phyloP scores from a whole-genome alignment of 2,329 filamentous ascomycete genomes.

The Sarocladiaceae sp. region DNA sequence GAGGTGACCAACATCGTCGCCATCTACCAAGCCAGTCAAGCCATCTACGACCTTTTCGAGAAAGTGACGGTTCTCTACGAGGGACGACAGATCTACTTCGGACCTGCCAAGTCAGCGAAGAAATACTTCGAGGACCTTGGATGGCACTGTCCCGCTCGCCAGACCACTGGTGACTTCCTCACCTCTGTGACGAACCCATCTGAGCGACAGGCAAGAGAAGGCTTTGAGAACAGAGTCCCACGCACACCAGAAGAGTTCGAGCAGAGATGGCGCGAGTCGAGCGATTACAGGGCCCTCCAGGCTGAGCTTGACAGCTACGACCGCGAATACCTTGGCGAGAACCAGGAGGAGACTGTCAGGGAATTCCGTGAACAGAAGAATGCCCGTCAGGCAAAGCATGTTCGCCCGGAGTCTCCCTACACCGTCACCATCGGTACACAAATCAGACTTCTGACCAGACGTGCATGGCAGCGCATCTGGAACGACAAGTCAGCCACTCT shows the following conservation, averaged over 20 bases:
- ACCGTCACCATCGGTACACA: constrained; percentile 53
- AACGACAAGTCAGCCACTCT: constrained; percentile 45
- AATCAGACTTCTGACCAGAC: constrained; percentile 43
- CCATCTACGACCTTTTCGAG: constrained; percentile 70
- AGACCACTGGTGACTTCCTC: constrained; percentile 67
- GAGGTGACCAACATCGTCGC: constrained; percentile 61
- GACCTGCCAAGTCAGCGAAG: constrained; percentile 54
- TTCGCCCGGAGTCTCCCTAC: constrained; percentile 52
- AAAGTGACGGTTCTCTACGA: constrained; percentile 73
- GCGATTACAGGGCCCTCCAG: constrained; percentile 37
- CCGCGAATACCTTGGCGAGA: constrained; percentile 36
- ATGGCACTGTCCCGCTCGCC: constrained; percentile 61
- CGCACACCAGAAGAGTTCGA: constrained; percentile 69
- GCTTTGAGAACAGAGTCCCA: constrained; percentile 59
- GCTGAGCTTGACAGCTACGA: constrained; percentile 49
- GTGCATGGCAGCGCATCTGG: constrained; percentile 49
- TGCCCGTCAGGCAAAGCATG: constrained; percentile 46
- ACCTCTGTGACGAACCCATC: constrained; percentile 63
- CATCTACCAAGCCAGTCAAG: constrained; percentile 68
- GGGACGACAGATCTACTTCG: constrained; percentile 74
- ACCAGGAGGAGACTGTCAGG: constrained; percentile 31
- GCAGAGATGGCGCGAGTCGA: constrained; percentile 38
- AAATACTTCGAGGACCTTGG: constrained; percentile 65
- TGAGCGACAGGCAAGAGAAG: constrained; percentile 51
- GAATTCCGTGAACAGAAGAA: constrained; percentile 45